Evolutionary conservation across 495 filamentous ascomycete species (phyloP).

Genomic region (Hamigera avellanea): DNA sequence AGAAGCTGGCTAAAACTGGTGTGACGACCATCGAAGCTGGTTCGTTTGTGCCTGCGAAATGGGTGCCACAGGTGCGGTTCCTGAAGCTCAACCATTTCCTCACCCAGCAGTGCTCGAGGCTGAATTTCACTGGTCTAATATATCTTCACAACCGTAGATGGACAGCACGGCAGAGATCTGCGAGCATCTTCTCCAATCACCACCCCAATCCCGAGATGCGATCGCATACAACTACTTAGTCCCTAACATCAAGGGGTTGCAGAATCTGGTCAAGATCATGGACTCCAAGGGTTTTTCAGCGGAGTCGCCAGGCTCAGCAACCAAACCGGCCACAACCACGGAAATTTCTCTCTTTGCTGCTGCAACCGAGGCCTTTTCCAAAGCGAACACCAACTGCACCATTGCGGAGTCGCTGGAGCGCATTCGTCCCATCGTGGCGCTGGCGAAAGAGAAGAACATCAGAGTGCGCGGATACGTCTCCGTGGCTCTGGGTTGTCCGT

Average conservation of each 20-base stretch:
- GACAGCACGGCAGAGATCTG: conserved; percentile 79
- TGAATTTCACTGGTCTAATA: not conserved
- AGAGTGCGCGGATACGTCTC: conserved; percentile 89
- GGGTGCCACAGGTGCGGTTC: conserved; percentile 76
- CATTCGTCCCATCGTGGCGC: conserved; percentile 62
- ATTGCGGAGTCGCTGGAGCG: conserved; percentile 70
- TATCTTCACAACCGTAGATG: conserved; percentile 54
- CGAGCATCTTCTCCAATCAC: conserved; percentile 50
- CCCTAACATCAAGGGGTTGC: conserved; percentile 75
- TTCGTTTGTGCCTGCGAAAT: conserved; percentile 92
- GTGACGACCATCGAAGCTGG: conserved; percentile 85
- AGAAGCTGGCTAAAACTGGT: conserved; percentile 71
- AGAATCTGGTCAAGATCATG: conserved; percentile 37
- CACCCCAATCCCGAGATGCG: conserved; percentile 46
- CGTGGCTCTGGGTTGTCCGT: conserved; percentile 88
- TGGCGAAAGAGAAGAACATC: conserved; percentile 58
- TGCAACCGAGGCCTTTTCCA: conserved; percentile 84
- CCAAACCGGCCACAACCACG: conserved; percentile 28
- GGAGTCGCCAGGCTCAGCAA: conserved; percentile 24
- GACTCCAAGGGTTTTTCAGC: conserved; percentile 28
- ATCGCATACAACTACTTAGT: conserved; percentile 90
- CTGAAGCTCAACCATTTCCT: no score
- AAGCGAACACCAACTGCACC: conserved; percentile 82
- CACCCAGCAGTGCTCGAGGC: no score
- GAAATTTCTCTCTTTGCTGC: conserved; percentile 90